phyloP scores from a whole-genome alignment of 2,329 filamentous ascomycete genomes.

The Nemania bipapillata region DNA sequence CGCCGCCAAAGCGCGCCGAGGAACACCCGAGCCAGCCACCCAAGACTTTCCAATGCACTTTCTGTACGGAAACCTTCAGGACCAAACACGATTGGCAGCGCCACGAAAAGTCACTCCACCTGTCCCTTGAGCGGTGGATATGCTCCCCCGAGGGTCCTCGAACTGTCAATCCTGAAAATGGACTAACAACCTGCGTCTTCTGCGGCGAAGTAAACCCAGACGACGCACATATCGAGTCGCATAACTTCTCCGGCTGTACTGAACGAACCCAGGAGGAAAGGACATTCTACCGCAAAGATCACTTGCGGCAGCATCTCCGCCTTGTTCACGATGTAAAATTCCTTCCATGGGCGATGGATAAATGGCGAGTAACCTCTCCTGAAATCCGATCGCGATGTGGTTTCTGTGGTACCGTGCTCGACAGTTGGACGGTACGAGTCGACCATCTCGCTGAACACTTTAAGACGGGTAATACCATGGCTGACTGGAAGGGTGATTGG shows the following conservation, averaged over 20 bases:
- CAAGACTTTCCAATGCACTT: constrained; percentile 73
- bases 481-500: constrained; percentile 76
- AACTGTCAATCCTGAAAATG: constrained; percentile 68
- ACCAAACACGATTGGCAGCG: constrained; percentile 77
- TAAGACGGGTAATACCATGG: constrained; percentile 73
- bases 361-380: constrained; percentile 69
- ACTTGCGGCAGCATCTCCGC: constrained; percentile 72
- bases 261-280: constrained; percentile 71
- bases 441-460: constrained; percentile 76
- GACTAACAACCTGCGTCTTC: constrained; percentile 67
- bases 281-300: constrained; percentile 74
- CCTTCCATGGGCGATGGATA: constrained; percentile 71
- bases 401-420: constrained; percentile 72
- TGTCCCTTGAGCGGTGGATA: constrained; percentile 73
- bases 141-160: constrained; percentile 68
- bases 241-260: constrained; percentile 72
- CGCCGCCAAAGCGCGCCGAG: constrained; percentile 53
- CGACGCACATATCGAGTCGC: constrained; percentile 66
- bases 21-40: constrained; percentile 58
- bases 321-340: constrained; percentile 72
- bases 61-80: constrained; percentile 74
- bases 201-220: constrained; percentile 67
- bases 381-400: constrained; percentile 72
- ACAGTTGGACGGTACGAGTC: constrained; percentile 69
- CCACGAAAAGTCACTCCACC: constrained; percentile 74